A percentile compares a stretch with the other conserved stretches of the same genome.
These are phyloP conservation scores for Apiosordaria backusii DNA, from an alignment of 495 filamentous ascomycete genomes.

Conservation along the genomic window DNA sequence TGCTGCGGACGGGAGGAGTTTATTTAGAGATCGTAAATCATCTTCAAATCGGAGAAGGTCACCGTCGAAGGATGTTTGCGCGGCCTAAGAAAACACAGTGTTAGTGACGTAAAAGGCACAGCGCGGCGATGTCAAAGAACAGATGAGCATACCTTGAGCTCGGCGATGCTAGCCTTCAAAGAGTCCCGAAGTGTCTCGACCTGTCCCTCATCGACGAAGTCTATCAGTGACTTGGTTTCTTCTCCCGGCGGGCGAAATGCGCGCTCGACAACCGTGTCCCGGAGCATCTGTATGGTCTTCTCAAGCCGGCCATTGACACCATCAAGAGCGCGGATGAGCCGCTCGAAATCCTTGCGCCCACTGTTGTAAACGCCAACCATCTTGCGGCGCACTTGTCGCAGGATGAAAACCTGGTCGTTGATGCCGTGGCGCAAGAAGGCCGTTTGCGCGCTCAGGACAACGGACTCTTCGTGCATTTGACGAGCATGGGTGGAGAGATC, in stretches of 20 bases:
- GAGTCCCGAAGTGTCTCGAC: slow-evolving; percentile 65
- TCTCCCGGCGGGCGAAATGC: slow-evolving; percentile 67
- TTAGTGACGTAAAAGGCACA: slow-evolving; percentile 12
- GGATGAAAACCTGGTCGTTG: slow-evolving; percentile 64
- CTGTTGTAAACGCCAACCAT: slow-evolving; percentile 51
- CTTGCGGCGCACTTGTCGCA: slow-evolving; percentile 62
- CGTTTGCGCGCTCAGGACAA: slow-evolving; percentile 72
- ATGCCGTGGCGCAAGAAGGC: slow-evolving; percentile 71
- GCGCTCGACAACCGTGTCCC: slow-evolving; percentile 68
- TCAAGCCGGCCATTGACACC: slow-evolving; percentile 66
- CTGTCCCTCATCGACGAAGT: slow-evolving; percentile 83
- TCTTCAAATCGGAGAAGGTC: slow-evolving; percentile 62
- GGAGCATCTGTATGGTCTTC: slow-evolving; percentile 65
- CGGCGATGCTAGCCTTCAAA: slow-evolving; percentile 63
- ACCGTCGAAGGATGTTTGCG: slow-evolving; percentile 57
- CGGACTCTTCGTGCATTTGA: slow-evolving; percentile 72
- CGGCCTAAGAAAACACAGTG: slow-evolving; percentile 36
- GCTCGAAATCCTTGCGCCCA: slow-evolving; percentile 49
- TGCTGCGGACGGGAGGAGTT: slow-evolving; percentile 35
- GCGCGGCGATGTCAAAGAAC: neutral
- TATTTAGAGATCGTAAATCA: slow-evolving; percentile 50
- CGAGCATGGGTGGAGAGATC: slow-evolving; percentile 78
- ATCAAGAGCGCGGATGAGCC: slow-evolving; percentile 68
- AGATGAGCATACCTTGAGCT: slow-evolving; percentile 40
- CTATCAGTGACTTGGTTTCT: slow-evolving; percentile 67